Conservation (phyloP, 306 rosid genomes). For the Hylodesmum podocarpum region DNA sequence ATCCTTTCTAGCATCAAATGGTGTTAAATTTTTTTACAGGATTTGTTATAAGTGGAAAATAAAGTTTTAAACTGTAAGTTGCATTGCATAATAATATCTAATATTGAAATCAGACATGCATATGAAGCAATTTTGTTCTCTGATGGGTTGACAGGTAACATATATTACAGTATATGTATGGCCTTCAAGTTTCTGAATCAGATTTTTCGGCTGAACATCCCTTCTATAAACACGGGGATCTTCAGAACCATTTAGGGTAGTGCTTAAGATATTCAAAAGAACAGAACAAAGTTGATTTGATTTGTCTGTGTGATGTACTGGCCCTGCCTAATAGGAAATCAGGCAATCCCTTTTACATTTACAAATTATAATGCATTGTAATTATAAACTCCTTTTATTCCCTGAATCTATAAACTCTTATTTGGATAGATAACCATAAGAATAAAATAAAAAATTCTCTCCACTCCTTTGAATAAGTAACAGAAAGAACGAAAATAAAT, state of each 20-base stretch:
- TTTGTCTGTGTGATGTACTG: too few species aligned
- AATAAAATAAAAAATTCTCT: too few species aligned
- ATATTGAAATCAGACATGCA: constrained; percentile 2
- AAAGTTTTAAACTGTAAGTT: not conserved
- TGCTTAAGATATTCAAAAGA: too few species aligned
- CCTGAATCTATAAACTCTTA: too few species aligned
- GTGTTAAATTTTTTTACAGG: not conserved
- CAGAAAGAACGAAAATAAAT: too few species aligned
- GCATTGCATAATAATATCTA: not conserved
- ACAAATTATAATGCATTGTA: too few species aligned
- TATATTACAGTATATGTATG: constrained; percentile 81
- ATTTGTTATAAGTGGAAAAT: not conserved
- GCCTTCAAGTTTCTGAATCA: constrained; percentile 93
- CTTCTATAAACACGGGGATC: constrained; percentile 77
- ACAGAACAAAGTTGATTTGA: too few species aligned
- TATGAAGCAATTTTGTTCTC: constrained; percentile 88
- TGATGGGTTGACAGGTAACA: constrained; percentile 77
- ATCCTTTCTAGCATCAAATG: not conserved
- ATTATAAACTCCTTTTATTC: too few species aligned
- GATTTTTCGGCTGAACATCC: constrained; percentile 81
- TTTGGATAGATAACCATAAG: too few species aligned
- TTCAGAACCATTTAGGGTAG: constrained; percentile 96
- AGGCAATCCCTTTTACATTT: too few species aligned
- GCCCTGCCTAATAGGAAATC: too few species aligned
- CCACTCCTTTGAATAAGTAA: too few species aligned